A percentile compares a stretch with the other conserved stretches of the same genome.
These are phyloP conservation scores for Allantophomopsis lycopodina DNA, from an alignment of 2,329 filamentous ascomycete genomes.

Conservation along the genomic window DNA sequence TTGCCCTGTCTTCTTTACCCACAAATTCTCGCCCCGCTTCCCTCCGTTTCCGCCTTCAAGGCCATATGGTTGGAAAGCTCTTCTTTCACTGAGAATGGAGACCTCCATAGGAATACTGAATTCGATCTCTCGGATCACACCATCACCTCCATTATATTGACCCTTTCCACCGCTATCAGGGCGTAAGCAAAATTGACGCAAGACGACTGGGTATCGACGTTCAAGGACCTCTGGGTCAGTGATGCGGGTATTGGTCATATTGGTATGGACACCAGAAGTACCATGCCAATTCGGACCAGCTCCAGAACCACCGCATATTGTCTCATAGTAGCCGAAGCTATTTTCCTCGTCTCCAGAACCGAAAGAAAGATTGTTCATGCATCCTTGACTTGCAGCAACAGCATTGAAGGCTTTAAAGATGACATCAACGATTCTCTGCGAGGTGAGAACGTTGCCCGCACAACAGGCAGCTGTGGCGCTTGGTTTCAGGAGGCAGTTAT, in stretches of 20 bases:
- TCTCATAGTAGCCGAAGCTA: conserved; percentile 76
- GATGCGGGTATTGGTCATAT: conserved; percentile 76
- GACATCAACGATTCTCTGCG: conserved; percentile 66
- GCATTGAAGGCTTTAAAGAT: conserved; percentile 66
- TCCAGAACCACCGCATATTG: conserved; percentile 61
- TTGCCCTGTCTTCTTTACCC: conserved; percentile 36
- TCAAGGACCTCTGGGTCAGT: conserved; percentile 71
- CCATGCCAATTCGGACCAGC: conserved; percentile 61
- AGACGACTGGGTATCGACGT: conserved; percentile 59
- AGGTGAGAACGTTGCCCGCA: conserved; percentile 66
- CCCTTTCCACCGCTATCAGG: conserved; percentile 49
- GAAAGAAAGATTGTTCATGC: conserved; percentile 72
- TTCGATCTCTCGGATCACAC: conserved; percentile 68
- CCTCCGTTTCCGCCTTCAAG: conserved; percentile 73
- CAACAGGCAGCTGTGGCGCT: conserved; percentile 64
- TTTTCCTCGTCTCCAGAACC: conserved; percentile 58
- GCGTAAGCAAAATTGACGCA: conserved; percentile 56
- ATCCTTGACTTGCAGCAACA: conserved; percentile 63
- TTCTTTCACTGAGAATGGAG: conserved; percentile 63
- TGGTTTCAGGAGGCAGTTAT: conserved; percentile 56
- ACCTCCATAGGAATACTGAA: conserved; percentile 68
- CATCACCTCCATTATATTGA: conserved; percentile 56
- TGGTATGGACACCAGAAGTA: conserved; percentile 59
- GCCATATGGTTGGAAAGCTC: conserved; percentile 70
- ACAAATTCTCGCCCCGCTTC: conserved; percentile 69